Evolutionary conservation across 1,284 basidiomycete species (phyloP), one percentile per base, ranked within the genome.

Genomic region (Trametes sp.): DNA sequence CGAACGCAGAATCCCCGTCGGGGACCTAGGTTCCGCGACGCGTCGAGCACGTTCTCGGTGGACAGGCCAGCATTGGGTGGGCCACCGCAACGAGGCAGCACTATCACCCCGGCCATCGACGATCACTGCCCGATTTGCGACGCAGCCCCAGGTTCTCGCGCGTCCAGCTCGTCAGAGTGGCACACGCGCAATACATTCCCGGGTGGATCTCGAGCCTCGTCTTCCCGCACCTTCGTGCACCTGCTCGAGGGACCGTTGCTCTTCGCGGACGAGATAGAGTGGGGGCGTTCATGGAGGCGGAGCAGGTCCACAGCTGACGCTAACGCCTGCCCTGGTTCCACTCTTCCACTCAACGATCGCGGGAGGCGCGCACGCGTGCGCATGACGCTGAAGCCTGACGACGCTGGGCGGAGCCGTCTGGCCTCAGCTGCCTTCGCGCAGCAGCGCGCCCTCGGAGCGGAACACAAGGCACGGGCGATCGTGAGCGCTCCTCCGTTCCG

Each of bases 91-190:
- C 55, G 52, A 49, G 45, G 38, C 46, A 41, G 46, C 60, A 64
- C 64, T 67, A 67, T 67, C 66, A 53, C 36, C 41, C 48, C 66
- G 61, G 61, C 63, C 61, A 67, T 67, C 66, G 63, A 65, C 66
- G 61, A 65, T 63, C 55, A 48, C 59, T 63, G 59, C 66, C 61
- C 54, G 49, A 65, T 61, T 38, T 53, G 66, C 61, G 19, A n/a
- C 33, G 16, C 45, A 36, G 42, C 60, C 49, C 35, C 45, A 21
- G 46, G 46, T 57, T 56, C 35, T 51, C 46, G 26, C 29, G 59
- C 54, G 5, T 31, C 19, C 3, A 48, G 10, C 45, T 46, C 57
- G 54, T 50, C 51, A 57, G 23, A 11, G 51, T 52, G 55, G 50
- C 31, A 24, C 48, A 29, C 55, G 24, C 51, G 23, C 59, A 45